Base-by-base conservation (phyloP, 139 green algal species). In the Ettlia oleoabundans region DNA sequence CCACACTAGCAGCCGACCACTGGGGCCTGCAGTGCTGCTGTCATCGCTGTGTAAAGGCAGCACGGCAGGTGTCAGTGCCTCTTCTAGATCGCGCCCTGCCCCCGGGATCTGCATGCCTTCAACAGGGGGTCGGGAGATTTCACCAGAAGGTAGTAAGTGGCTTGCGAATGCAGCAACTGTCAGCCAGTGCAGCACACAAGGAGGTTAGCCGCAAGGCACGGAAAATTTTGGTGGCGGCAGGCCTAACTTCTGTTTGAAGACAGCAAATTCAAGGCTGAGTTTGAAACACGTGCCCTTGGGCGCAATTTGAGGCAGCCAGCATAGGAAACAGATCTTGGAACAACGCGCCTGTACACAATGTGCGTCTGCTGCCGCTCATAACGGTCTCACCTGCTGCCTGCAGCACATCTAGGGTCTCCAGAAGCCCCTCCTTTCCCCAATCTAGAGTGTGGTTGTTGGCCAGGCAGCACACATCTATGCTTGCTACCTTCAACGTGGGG, bases 391-490 rank as follows among this genome's bases (percentile, higher is more conserved):
- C 77, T 67, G 77, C 77, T 5, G 30, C 47, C 0, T 58, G 51
- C 78, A 83, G 35, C 33, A 28, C 37, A 15, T 69, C 65, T 13
- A 83, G 78, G 3, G 65, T 83, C 35, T 83, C 78, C 66, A 62
- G 21, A 47, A 83, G 66, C 3, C 78, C 78, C 10, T 32, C 33
- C 66, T 28, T 4, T 26, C 67, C 33, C 78, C 78, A 83, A 65
- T 83, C 78, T 26, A 70, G 10, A 28, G 2, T 30, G 78, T 83
- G 78, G 66, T 83, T 83, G 66, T 83, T 83, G 78, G 65, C 78
- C 78, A 83, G 78, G 51, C 47, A 61, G 66, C 15, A n/a, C 13
- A 83, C 65, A 4, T 83, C 38, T 7, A 83, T 58, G 63, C 51
- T 42, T 1, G 78, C 78, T 0, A 37, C n/a, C 13, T n/a, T 67